Conservation (phyloP, 306 rosid species). For the Ormosia semicastrata region DNA sequence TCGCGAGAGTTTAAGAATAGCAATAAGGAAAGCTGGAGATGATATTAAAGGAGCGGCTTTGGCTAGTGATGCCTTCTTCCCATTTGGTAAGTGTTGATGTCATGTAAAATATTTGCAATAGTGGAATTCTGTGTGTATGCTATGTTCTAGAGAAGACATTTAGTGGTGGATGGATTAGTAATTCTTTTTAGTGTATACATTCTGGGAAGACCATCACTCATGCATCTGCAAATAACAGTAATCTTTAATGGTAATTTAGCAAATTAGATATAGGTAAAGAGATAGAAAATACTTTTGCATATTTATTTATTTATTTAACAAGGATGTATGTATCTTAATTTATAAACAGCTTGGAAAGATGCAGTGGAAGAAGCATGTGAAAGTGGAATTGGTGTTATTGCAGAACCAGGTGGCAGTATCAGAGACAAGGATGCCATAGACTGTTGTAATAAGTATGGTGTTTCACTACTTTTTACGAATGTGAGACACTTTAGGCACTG, state of each 20-base stretch:
- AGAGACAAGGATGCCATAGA: conserved; percentile 85
- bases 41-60: conserved; percentile 90
- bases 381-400: conserved; percentile 66
- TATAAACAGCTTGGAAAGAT: conserved; percentile 87
- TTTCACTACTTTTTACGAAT: conserved; percentile 77
- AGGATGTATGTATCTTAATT: neutral
- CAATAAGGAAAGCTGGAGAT: conserved; percentile 85
- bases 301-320: neutral
- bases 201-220: neutral
- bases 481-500: conserved; percentile 92
- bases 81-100: conserved; percentile 65
- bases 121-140: neutral
- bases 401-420: conserved; percentile 90
- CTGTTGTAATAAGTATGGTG: conserved; percentile 86
- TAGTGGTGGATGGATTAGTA: neutral
- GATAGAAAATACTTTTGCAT: neutral
- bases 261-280: neutral
- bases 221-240: neutral
- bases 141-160: neutral
- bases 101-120: neutral
- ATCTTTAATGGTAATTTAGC: neutral
- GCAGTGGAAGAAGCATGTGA: conserved; percentile 96
- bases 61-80: conserved; percentile 98
- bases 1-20: conserved; percentile 80
- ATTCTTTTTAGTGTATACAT: neutral